These are phyloP conservation scores for Asparagopsis taxiformis DNA, from an alignment of 31 red algal species.

Conservation along the genomic window DNA sequence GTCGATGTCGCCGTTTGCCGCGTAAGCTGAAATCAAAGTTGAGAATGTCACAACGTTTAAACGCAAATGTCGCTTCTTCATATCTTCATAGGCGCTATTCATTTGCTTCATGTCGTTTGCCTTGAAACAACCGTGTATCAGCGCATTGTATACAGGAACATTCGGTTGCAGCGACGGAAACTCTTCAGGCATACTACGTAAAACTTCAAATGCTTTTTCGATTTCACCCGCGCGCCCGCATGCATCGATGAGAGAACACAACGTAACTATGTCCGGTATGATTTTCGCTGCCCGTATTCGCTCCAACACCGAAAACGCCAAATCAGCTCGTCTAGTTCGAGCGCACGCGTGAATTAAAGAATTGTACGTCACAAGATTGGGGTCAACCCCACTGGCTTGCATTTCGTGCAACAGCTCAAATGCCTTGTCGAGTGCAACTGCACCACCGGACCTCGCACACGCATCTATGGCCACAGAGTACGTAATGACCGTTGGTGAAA, in stretches of 20 bases:
- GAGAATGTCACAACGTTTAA: slow-evolving; percentile 70
- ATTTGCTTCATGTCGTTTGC: slow-evolving; percentile 46
- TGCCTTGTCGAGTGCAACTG: slow-evolving; percentile 49
- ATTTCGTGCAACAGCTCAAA: slow-evolving; percentile 70
- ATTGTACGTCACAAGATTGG: slow-evolving; percentile 87
- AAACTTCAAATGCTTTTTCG: slow-evolving; percentile 26
- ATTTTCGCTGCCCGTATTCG: slow-evolving; percentile 23
- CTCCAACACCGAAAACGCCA: slow-evolving; percentile 46
- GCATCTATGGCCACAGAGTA: slow-evolving; percentile 80
- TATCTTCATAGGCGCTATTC: slow-evolving; percentile 11
- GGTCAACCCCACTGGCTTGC: slow-evolving; percentile 61
- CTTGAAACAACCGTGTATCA: slow-evolving; percentile 61
- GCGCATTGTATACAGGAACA: slow-evolving; percentile 72
- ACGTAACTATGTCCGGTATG: slow-evolving; percentile 54
- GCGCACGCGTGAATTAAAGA: slow-evolving; percentile 75
- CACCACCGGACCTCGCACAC: slow-evolving; percentile 57
- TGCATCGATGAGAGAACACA: slow-evolving; percentile 65
- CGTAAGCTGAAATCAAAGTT: slow-evolving; percentile 67
- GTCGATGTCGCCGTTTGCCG: slow-evolving; percentile 35
- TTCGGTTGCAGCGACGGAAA: slow-evolving; percentile 51
- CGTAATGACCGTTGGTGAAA: slow-evolving; percentile 72
- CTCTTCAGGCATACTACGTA: slow-evolving; percentile 27
- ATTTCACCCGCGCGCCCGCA: slow-evolving; percentile 61
- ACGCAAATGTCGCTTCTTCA: slow-evolving; percentile 21
- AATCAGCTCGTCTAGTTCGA: slow-evolving; percentile 10